Evolutionary conservation across 257 asterid species (phyloP).

Genomic region (Echium plantagineum): DNA sequence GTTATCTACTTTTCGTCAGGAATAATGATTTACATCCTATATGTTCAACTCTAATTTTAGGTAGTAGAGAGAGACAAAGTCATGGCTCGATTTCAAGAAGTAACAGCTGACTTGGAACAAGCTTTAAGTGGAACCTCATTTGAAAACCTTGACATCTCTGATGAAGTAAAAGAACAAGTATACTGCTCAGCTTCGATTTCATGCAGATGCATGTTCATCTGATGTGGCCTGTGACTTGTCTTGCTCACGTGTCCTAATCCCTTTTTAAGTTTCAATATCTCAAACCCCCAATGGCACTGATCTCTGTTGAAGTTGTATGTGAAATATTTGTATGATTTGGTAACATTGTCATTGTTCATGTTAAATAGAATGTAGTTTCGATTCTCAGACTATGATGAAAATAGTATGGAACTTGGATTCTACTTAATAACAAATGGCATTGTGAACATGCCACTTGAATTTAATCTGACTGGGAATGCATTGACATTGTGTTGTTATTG

Average conservation of each 20-base stretch:
- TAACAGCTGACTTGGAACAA: conserved; percentile 69
- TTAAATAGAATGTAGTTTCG: too few species aligned
- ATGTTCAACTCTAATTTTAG: conserved; percentile 33
- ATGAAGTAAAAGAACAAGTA: conserved; percentile 97
- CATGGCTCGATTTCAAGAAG: conserved; percentile 60
- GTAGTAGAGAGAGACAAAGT: conserved; percentile 80
- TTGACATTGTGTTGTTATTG: too few species aligned
- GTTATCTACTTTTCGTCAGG: not conserved
- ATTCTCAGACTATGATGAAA: too few species aligned
- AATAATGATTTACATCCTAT: conserved; percentile 7
- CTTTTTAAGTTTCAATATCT: not conserved
- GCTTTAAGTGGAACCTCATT: conserved; percentile 65
- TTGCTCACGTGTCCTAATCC: not conserved
- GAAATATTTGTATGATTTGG: too few species aligned
- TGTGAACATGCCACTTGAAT: too few species aligned
- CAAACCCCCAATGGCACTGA: too few species aligned
- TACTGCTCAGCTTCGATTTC: conserved; percentile 1
- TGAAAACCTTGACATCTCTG: conserved; percentile 81
- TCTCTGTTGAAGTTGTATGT: too few species aligned
- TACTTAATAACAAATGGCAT: too few species aligned
- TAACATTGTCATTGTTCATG: too few species aligned
- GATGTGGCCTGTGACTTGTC: not conserved
- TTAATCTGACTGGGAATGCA: too few species aligned
- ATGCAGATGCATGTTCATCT: not conserved
- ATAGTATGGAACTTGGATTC: too few species aligned